Conservation (phyloP, 2,329 filamentous ascomycete genomes). For the Laburnicola sp. region DNA sequence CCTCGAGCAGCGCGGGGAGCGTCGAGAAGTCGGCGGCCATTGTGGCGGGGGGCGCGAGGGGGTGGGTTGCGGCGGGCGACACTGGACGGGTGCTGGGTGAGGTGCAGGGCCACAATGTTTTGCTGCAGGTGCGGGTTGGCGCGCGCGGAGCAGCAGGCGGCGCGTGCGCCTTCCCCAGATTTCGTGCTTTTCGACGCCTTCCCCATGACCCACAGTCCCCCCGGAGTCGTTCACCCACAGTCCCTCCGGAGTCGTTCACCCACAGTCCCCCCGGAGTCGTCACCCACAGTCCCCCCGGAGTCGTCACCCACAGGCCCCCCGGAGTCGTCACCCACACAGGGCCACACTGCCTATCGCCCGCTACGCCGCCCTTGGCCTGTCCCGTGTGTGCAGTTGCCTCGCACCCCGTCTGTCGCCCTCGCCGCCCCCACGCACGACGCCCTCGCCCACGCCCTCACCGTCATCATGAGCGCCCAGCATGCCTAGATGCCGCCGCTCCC, state of each 20-base stretch:
- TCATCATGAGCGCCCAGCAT: not conserved
- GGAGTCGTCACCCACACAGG: too few relatives aligned
- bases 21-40: constrained; percentile 66
- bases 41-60: constrained; percentile 15
- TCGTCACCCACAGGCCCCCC: too few relatives aligned
- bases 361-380: too few relatives aligned
- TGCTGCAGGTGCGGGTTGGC: not conserved
- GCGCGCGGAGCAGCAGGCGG: not conserved
- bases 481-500: constrained; percentile 3
- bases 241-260: too few relatives aligned
- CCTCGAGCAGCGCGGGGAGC: constrained; percentile 82
- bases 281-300: too few relatives aligned
- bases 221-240: too few relatives aligned
- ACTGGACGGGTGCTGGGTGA: constrained; percentile 4
- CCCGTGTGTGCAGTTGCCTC: too few relatives aligned
- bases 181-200: constrained; percentile 2
- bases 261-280: too few relatives aligned
- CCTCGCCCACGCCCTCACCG: constrained; percentile 2
- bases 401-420: too few relatives aligned
- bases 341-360: too few relatives aligned
- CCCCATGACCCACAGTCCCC: constrained; percentile 1
- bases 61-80: constrained; percentile 6
- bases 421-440: too few relatives aligned
- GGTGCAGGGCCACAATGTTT: constrained; percentile 6
- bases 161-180: constrained; percentile 3